Percentiles rank a stretch among this genome's conserved stretches.
Evolutionary conservation across 2,329 filamentous ascomycete genomes (phyloP).

Genomic region (Daldinia sp.): DNA sequence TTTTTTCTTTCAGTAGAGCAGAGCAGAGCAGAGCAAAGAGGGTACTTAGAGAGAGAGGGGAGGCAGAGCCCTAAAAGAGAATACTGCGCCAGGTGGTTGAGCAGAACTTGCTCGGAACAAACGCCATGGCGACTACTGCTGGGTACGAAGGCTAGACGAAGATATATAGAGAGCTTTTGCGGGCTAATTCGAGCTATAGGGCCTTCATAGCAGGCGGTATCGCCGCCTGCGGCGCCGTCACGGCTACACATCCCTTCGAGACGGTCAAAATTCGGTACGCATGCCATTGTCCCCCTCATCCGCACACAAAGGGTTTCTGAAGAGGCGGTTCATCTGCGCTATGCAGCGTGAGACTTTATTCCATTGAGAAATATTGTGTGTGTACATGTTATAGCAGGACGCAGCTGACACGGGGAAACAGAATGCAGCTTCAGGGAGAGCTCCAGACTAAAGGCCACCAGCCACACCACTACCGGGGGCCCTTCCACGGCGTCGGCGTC

Average conservation of each 20-base stretch:
- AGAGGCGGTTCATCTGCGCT: not conserved
- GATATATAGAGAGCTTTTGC: not conserved
- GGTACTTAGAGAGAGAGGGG: not conserved
- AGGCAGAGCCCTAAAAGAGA: not conserved
- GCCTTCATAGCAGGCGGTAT: conserved; percentile 97
- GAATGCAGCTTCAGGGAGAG: conserved; percentile 96
- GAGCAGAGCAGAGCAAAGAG: not conserved
- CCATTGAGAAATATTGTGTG: not conserved
- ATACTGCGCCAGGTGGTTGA: conserved; percentile 29
- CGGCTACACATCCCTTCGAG: conserved; percentile 97
- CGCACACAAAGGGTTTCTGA: conserved; percentile 13
- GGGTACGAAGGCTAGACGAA: conserved; percentile 42
- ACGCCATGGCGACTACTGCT: conserved; percentile 50
- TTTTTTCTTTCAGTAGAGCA: not conserved
- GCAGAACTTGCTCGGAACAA: conserved; percentile 34
- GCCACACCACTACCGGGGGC: conserved; percentile 88
- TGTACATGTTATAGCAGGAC: not conserved
- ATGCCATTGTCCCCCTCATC: conserved; percentile 12
- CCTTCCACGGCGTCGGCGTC: conserved; percentile 89
- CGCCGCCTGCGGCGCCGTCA: conserved; percentile 96
- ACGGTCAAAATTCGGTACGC: conserved; percentile 96
- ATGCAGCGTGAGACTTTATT: not conserved
- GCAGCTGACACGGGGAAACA: conserved; percentile 53
- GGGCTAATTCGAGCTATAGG: conserved; percentile 56
- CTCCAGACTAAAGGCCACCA: conserved; percentile 88